Conservation (phyloP, 2,329 filamentous ascomycete species). For the Coleophoma eucalyptorum region DNA sequence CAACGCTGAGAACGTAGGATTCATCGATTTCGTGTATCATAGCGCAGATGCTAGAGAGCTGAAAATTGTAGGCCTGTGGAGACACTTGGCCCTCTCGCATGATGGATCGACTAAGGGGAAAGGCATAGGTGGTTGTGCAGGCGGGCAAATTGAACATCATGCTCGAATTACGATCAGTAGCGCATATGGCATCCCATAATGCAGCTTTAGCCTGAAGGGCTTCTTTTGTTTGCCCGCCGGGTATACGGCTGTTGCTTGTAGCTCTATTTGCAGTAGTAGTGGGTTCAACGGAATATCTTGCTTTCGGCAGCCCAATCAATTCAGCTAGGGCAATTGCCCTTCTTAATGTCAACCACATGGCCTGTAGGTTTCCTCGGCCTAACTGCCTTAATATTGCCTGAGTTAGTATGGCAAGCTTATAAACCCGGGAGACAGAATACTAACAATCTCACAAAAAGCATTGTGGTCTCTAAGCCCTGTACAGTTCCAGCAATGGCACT, state of each 20-base stretch:
- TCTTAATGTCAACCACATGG: background rate
- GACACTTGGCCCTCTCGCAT: background rate
- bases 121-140: background rate
- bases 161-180: background rate
- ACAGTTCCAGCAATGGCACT: background rate
- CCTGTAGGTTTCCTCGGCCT: background rate
- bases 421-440: background rate
- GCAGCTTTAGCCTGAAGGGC: background rate
- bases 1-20: background rate
- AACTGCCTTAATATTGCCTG: background rate
- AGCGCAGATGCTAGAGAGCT: background rate
- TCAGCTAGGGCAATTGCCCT: background rate
- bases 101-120: background rate
- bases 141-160: background rate
- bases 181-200: background rate
- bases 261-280: too few relatives aligned
- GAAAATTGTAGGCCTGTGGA: background rate
- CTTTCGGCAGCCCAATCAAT: background rate
- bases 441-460: background rate
- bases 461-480: background rate
- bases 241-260: too few relatives aligned
- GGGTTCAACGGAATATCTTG: background rate
- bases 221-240: too few relatives aligned
- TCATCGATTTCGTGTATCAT: background rate
- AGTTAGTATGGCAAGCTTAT: too few relatives aligned